phyloP scores from a whole-genome alignment of 306 rosid genomes.

The Vigna angularis region DNA sequence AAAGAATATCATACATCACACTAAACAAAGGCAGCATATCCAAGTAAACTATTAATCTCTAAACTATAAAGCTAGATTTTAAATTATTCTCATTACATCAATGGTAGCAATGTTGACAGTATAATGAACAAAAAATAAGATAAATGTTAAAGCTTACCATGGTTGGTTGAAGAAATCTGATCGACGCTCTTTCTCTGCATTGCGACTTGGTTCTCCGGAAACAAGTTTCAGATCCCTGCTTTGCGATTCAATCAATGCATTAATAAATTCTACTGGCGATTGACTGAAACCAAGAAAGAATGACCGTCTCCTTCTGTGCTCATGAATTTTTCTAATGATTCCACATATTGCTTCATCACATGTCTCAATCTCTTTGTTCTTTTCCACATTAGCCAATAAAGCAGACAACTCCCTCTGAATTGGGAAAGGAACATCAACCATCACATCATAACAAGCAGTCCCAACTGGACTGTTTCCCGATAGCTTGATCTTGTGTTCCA shows the following conservation, averaged over 20 bases:
- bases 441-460: slow-evolving; percentile 94
- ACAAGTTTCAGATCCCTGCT: slow-evolving; percentile 88
- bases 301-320: slow-evolving; percentile 92
- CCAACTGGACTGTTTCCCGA: slow-evolving; percentile 90
- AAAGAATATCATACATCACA: slow-evolving; percentile 7
- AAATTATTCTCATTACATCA: not conserved
- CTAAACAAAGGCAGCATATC: not conserved
- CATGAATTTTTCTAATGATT: slow-evolving; percentile 91
- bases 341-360: slow-evolving; percentile 92
- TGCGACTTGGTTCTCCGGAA: slow-evolving; percentile 95
- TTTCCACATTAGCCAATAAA: slow-evolving; percentile 88
- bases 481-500: slow-evolving; percentile 94
- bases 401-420: slow-evolving; percentile 91
- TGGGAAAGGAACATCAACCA: slow-evolving; percentile 94
- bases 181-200: slow-evolving; percentile 83
- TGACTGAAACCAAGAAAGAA: slow-evolving; percentile 99
- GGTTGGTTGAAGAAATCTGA: slow-evolving; percentile 96
- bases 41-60: not conserved
- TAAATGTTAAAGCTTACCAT: slow-evolving; percentile 61
- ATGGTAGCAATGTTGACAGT: slow-evolving; percentile 8
- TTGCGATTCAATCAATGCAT: slow-evolving; percentile 93
- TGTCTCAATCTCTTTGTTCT: slow-evolving; percentile 91
- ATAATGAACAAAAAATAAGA: slow-evolving; percentile 15
- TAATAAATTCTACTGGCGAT: slow-evolving; percentile 93
- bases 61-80: slow-evolving; percentile 14